These are phyloP conservation scores for Cystobasidium slooffiae DNA, from an alignment of 1,284 basidiomycete species.

Conservation along the genomic window DNA sequence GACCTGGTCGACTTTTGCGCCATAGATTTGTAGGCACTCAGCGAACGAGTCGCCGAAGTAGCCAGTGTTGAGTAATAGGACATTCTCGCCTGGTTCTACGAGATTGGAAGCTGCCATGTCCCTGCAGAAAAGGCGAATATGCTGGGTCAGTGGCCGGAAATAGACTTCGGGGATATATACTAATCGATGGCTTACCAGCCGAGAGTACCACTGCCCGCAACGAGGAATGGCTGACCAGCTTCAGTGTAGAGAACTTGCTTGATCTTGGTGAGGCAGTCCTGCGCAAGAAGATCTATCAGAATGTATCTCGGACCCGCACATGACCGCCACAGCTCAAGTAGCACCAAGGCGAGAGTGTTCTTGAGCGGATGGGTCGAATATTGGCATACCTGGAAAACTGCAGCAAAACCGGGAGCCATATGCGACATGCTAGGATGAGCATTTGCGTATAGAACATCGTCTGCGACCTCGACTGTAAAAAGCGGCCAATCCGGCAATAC, in stretches of 20 bases:
- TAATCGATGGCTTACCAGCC: conserved; percentile 68
- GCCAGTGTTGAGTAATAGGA: conserved; percentile 75
- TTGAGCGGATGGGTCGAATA: no score
- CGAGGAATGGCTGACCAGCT: conserved; percentile 81
- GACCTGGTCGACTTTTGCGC: conserved; percentile 85
- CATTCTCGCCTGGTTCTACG: conserved; percentile 75
- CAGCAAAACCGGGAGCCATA: conserved; percentile 86
- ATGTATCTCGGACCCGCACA: no score
- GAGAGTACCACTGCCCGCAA: conserved; percentile 91
- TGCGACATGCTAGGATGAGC: conserved; percentile 88
- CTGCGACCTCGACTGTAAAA: conserved; percentile 73
- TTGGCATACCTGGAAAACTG: conserved; percentile 88
- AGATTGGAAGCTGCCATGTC: conserved; percentile 79
- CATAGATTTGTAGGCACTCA: conserved; percentile 76
- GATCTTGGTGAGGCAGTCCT: conserved; percentile 31
- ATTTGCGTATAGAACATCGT: conserved; percentile 73
- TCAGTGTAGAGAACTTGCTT: conserved; percentile 75
- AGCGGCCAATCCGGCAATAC: not conserved
- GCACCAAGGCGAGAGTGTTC: no score
- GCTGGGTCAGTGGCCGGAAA: no score
- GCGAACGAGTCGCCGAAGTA: conserved; percentile 85
- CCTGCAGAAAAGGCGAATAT: conserved; percentile 60
- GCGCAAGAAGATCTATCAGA: no score
- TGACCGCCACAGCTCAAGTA: no score
- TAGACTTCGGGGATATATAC: no score